Evolutionary conservation across 129 eudicot species (phyloP).

Genomic region (Saposhnikovia divaricata): DNA sequence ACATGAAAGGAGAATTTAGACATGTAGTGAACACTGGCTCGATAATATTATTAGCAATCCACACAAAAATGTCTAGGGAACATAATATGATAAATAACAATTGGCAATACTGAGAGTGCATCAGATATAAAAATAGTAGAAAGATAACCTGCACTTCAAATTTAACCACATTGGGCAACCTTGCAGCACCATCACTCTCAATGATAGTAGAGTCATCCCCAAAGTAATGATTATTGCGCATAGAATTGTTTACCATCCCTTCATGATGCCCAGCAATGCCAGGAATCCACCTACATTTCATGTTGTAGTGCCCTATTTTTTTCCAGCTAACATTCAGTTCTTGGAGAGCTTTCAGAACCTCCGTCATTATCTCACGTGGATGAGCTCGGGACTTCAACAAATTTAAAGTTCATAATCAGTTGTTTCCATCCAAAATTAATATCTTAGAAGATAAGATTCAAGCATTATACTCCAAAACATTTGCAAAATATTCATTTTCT

Average conservation of each 20-base stretch:
- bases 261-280: constrained; percentile 40
- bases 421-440: background rate
- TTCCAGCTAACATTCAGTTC: constrained; percentile 91
- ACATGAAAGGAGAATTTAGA: background rate
- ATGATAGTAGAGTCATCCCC: constrained; percentile 67
- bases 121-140: background rate
- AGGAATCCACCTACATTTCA: constrained; percentile 90
- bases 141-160: constrained; percentile 84
- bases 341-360: constrained; percentile 89
- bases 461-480: background rate
- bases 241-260: constrained; percentile 40
- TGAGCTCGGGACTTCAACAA: constrained; percentile 80
- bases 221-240: constrained; percentile 56
- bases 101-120: background rate
- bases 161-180: constrained; percentile 60
- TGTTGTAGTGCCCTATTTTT: constrained; percentile 91
- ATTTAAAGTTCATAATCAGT: background rate
- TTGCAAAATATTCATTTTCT: background rate
- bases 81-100: background rate
- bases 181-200: constrained; percentile 45
- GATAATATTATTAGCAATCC: background rate
- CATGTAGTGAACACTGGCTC: background rate
- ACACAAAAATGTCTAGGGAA: background rate
- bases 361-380: constrained; percentile 94
- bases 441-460: background rate